Percentiles rank a stretch among this genome's conserved stretches.
Evolutionary conservation across 768 basidiomycete species (phyloP).

Genomic region (Lactifluus subvellereus): DNA sequence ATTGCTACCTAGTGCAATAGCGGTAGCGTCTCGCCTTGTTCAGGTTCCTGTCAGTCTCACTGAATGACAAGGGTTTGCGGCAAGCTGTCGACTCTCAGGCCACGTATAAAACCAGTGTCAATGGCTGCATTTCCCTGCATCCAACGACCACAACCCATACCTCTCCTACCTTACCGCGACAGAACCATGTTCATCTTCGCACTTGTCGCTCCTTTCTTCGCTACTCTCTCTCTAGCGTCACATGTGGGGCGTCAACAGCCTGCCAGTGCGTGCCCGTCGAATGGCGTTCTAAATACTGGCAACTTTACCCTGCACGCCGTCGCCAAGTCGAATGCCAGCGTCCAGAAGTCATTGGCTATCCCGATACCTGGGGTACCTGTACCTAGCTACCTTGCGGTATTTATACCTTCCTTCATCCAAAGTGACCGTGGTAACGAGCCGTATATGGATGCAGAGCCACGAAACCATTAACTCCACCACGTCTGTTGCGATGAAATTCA

Average conservation of each 20-base stretch:
- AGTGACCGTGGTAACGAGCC: background rate
- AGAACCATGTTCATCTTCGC: too few relatives aligned
- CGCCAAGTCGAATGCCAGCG: background rate
- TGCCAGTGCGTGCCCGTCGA: background rate
- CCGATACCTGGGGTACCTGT: too few relatives aligned
- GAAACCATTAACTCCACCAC: background rate
- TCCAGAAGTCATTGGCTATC: background rate
- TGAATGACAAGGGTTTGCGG: too few relatives aligned
- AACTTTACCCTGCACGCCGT: slow-evolving; percentile 7
- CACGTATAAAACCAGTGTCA: too few relatives aligned
- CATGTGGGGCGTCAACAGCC: background rate
- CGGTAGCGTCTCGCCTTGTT: too few relatives aligned
- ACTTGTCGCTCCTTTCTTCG: background rate
- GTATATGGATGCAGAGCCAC: background rate
- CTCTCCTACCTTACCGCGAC: too few relatives aligned
- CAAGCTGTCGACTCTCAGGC: too few relatives aligned
- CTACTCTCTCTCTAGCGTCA: background rate
- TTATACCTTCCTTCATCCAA: background rate
- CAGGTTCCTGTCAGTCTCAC: too few relatives aligned
- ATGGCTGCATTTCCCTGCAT: too few relatives aligned
- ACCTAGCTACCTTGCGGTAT: background rate
- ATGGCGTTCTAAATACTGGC: background rate
- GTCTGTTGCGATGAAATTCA: background rate
- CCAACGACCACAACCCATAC: too few relatives aligned
- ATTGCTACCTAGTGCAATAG: too few relatives aligned